A percentile compares a stretch with the other conserved stretches of the same genome.
These are phyloP conservation scores for Vaucheria bursata DNA, from an alignment of 352 stramenopile species.

Conservation along the genomic window DNA sequence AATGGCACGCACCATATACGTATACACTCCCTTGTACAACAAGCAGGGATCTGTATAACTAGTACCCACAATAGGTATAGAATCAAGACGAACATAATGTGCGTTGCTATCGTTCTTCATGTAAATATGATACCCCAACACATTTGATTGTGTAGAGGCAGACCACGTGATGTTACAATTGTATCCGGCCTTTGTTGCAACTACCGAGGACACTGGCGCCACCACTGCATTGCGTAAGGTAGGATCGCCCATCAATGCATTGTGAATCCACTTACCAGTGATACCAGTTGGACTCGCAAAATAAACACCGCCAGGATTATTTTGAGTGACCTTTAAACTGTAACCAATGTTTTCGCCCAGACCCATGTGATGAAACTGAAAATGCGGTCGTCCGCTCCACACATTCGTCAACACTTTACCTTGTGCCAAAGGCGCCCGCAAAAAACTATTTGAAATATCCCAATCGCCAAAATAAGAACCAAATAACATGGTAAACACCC, in stretches of 20 bases:
- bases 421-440: not conserved
- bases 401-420: not conserved
- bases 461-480: not conserved
- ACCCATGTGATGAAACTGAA: not conserved
- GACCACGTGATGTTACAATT: not conserved
- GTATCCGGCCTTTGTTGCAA: not conserved
- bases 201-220: not conserved
- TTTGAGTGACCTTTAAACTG: not conserved
- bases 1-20: not conserved
- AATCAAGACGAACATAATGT: not conserved
- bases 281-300: no score
- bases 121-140: not conserved
- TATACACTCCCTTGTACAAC: not conserved
- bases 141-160: not conserved
- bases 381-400: not conserved
- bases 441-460: not conserved
- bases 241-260: not conserved
- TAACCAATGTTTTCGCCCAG: constrained; percentile 3
- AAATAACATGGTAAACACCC: not conserved
- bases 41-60: not conserved
- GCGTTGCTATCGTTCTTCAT: not conserved
- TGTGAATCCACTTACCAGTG: not conserved
- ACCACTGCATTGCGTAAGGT: not conserved
- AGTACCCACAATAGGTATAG: no score
- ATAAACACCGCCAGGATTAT: not conserved